phyloP scores from a whole-genome alignment of 192 early-diverging fungal species.

The Podila horticola region DNA sequence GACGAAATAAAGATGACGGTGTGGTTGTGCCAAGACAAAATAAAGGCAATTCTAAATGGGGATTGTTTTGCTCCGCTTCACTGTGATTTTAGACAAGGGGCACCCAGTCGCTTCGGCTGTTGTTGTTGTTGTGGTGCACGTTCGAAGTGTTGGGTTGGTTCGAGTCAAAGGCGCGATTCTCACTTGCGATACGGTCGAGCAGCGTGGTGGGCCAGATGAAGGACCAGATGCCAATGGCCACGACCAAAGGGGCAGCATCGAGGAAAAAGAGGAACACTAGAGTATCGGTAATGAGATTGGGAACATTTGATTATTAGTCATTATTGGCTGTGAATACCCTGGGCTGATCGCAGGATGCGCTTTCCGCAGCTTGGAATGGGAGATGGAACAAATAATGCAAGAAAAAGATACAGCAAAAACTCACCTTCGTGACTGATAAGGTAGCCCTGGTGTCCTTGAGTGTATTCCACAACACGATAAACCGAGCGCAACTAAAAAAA shows the following conservation, averaged over 20 bases:
- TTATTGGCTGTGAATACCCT: background rate
- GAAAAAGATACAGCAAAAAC: background rate
- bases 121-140: too few relatives aligned
- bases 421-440: slow-evolving; percentile 26
- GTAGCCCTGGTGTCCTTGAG: slow-evolving; percentile 17
- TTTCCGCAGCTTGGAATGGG: too few relatives aligned
- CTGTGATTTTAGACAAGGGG: too few relatives aligned
- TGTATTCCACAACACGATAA: slow-evolving; percentile 31
- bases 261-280: slow-evolving; percentile 28
- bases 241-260: slow-evolving; percentile 27
- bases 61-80: too few relatives aligned
- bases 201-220: slow-evolving; percentile 15
- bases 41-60: too few relatives aligned
- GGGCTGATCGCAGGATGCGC: background rate
- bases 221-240: slow-evolving; percentile 35
- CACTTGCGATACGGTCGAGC: slow-evolving; percentile 6
- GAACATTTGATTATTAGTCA: background rate
- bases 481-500: slow-evolving; percentile 20
- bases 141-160: too few relatives aligned
- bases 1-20: too few relatives aligned
- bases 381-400: background rate
- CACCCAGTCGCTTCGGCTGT: too few relatives aligned
- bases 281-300: background rate
- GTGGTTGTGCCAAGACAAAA: too few relatives aligned
- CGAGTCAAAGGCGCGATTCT: too few relatives aligned